Evolutionary conservation across 345 rosid species (phyloP), one percentile per base, ranked within the genome.

Genomic region (Abelmoschus esculentus): DNA sequence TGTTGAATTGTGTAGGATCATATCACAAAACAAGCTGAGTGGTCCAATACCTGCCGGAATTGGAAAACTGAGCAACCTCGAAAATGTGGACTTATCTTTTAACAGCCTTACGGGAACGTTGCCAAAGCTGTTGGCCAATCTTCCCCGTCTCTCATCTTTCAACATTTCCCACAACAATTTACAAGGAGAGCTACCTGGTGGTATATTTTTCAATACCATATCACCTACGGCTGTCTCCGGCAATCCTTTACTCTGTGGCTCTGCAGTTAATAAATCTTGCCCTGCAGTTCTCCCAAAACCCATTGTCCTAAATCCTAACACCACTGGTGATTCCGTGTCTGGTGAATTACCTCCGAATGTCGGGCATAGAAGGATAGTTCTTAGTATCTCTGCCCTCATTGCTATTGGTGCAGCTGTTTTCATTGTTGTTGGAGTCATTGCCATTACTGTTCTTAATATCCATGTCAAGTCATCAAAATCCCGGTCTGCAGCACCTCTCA

Each of bases 341-440:
- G 76, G 83, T 66, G 70, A 65, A 10, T 17, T 75, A 17, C 83
- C 86, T 72, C 70, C 82, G 8, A 81, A 75, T 70, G 18, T 70
- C 13, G 85, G 82, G 49, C 97, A 87, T 83, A 86, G 83, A 73
- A 80, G 96, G 71, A 90, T 85, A 63, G 86, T 90, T 57, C 93
- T 95, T 60, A 95, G 99, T 73, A 90, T 95, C 57, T 58, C 88
- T 93, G 98, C 93, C 64, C 81, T 86, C 76, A 95, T 95, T 73
- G 87, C 87, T 54, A 78, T 91, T 69, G 99, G 99, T 22, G 26
- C 26, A 22, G 26, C 26, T 22, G 26, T 22, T 22, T 95, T 7
- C 84, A 22, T 22, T 22, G 26, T 22, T 22, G 26, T 22, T 22
- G 26, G 26, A 22, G 26, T 22, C 26, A 22, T 95, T 76, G 98